Conservation (phyloP, 768 basidiomycete genomes). For the Daedaleopsis sinensis region DNA sequence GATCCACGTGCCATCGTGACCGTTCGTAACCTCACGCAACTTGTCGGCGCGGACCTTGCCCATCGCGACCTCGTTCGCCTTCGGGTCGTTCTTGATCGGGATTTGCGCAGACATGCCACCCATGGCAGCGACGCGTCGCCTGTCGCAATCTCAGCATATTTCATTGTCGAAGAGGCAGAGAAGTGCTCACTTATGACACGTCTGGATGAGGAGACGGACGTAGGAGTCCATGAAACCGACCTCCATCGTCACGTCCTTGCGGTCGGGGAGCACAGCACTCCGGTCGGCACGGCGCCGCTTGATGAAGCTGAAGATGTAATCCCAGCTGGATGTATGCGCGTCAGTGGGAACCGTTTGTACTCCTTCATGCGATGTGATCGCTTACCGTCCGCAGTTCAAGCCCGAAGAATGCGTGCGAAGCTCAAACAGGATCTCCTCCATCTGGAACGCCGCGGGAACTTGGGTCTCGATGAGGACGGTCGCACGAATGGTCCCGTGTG, state of each 20-base stretch:
- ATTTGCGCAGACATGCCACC: slow-evolving; percentile 99
- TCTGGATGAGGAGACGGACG: slow-evolving; percentile 94
- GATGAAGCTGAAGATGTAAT: slow-evolving; percentile 97
- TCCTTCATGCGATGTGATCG: slow-evolving; percentile 7
- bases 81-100: slow-evolving; percentile 95
- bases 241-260: slow-evolving; percentile 97
- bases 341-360: not conserved
- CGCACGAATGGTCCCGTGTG: slow-evolving; percentile 86
- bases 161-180: not conserved
- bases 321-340: slow-evolving; percentile 58
- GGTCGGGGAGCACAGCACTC: slow-evolving; percentile 90
- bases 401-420: slow-evolving; percentile 93
- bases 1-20: slow-evolving; percentile 99
- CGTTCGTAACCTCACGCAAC: slow-evolving; percentile 91
- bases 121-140: slow-evolving; percentile 99
- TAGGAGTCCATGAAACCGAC: slow-evolving; percentile 98
- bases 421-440: slow-evolving; percentile 99
- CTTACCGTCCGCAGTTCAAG: slow-evolving; percentile 91
- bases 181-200: slow-evolving; percentile 83
- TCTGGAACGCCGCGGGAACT: slow-evolving; percentile 98
- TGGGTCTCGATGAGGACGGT: slow-evolving; percentile 97
- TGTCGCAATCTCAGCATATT: slow-evolving; percentile 31
- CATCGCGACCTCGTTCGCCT: slow-evolving; percentile 94
- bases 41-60: slow-evolving; percentile 94
- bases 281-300: slow-evolving; percentile 93